Evolutionary conservation across 768 basidiomycete genomes (phyloP), one percentile per base, ranked within the genome.

Genomic region (Trametes cingulata): DNA sequence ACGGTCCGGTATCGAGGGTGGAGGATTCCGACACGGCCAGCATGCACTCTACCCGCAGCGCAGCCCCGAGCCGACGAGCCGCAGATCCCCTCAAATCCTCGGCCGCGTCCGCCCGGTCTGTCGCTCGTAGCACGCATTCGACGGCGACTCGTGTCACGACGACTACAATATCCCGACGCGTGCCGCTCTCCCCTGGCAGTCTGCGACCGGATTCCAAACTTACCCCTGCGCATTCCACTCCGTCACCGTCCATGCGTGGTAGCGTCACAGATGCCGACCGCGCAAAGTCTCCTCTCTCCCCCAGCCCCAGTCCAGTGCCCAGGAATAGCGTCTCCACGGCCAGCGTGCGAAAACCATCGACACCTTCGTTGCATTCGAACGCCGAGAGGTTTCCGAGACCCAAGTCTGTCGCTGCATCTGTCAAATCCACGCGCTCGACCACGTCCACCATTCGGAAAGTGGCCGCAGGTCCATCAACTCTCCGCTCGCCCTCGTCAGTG

Each of bases 181-280:
- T 52, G 10, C 56, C 66, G n/a, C 53, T 64, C 20, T 67, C 64
- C 9, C 53, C 70, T 1, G 68, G 67, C 33, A 62, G 56, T 10
- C 62, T 62, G 19, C 67, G 74, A 17, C 89, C 89, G 2, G 90
- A 91, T 64, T 90, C 88, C 6, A 90, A 91, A 67, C 76, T 90
- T 9, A 87, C 86, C 2, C 87, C 87, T 19, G 77, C 74, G 37
- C 68, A 71, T 36, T 52, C 68, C 6, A 53, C 67, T 2, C 56
- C 61, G 3, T 50, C 62, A 17, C 53, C 62, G 1, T 67, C 68
- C n/a, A n/a, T 57, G 29, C 64, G 58, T 19, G 64, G 64, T 4
- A 64, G 60, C 24, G 35, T 64, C 6, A 45, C 66, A 35, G 59
- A 60, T 49, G 27, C 59, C 25, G 39, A 63, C 35, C 49, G 62